These are phyloP conservation scores for Trichocomaceae sp. DNA, from an alignment of 2,329 filamentous ascomycete species.

Conservation along the genomic window DNA sequence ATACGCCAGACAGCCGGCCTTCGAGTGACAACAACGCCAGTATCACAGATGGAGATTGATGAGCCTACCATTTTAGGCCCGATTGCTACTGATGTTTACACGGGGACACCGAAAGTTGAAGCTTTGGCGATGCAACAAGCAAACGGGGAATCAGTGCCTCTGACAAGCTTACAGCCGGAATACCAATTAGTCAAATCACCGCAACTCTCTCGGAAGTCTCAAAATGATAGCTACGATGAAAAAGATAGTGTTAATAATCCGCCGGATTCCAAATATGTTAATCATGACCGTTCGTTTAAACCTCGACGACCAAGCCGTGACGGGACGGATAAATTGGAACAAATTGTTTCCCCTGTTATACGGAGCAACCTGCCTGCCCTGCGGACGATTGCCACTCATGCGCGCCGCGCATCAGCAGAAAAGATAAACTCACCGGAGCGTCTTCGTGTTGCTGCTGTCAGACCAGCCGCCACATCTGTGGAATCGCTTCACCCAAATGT, in stretches of 20 bases:
- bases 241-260: conserved; percentile 21
- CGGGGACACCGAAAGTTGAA: conserved; percentile 11
- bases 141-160: conserved; percentile 21
- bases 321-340: conserved; percentile 57
- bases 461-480: conserved; percentile 29
- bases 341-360: conserved; percentile 48
- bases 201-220: conserved; percentile 31
- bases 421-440: conserved; percentile 31
- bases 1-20: conserved; percentile 5
- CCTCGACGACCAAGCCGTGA: conserved; percentile 62
- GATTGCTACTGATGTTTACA: conserved; percentile 11
- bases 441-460: conserved; percentile 23
- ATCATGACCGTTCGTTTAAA: conserved; percentile 26
- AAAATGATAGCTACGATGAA: conserved; percentile 25
- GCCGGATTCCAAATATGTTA: not conserved
- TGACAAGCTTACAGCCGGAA: conserved; percentile 56
- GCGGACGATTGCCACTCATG: conserved; percentile 42
- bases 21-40: conserved; percentile 8
- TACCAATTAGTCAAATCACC: conserved; percentile 54
- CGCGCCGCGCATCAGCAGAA: conserved; percentile 45
- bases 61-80: conserved; percentile 15
- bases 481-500: conserved; percentile 34
- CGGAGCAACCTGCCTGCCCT: conserved; percentile 50
- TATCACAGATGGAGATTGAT: conserved; percentile 14
- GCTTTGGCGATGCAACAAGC: not conserved